Conservation (phyloP, 805 yeast species). For the Saturnispora serradocipensis region DNA sequence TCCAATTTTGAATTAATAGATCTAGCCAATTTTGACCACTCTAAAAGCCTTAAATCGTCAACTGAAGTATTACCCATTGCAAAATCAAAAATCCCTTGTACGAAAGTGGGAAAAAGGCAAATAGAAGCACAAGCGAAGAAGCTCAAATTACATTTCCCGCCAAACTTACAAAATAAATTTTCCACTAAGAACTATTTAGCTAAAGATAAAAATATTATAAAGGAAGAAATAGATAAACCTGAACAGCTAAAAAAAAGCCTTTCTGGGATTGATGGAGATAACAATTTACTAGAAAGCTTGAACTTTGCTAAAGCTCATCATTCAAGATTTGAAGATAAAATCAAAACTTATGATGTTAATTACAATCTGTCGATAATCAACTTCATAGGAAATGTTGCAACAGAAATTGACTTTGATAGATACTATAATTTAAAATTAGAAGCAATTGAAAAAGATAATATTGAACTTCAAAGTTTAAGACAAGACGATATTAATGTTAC, state of each 20-base stretch:
- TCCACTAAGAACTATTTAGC: neutral
- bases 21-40: neutral
- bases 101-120: neutral
- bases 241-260: neutral
- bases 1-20: neutral
- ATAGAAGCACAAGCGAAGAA: neutral
- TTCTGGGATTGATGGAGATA: no score
- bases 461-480: neutral
- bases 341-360: neutral
- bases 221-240: neutral
- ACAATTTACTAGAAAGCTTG: neutral
- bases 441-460: neutral
- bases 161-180: neutral
- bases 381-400: neutral
- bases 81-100: neutral
- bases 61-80: neutral
- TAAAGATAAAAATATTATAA: neutral
- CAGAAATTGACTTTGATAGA: neutral
- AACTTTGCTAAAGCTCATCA: neutral
- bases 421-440: neutral
- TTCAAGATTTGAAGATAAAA: neutral
- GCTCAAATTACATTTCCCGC: neutral
- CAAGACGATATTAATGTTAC: neutral
- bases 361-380: neutral
- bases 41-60: neutral